Evolutionary conservation across 441 rosid genomes (phyloP).

Genomic region (Pelargonium australe): DNA sequence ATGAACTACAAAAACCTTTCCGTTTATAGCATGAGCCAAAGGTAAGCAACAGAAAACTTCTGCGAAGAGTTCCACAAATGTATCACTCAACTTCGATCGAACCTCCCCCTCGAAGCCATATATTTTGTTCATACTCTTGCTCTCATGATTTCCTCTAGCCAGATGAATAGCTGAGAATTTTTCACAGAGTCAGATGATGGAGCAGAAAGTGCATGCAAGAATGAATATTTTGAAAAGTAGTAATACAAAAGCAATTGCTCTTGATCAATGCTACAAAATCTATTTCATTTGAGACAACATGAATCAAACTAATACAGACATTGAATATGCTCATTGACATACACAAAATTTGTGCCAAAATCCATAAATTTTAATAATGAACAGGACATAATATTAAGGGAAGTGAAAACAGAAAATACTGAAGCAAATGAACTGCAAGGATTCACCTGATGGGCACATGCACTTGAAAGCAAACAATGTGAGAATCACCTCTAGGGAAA

Average conservation of each 20-base stretch:
- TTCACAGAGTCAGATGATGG: slow-evolving; percentile 3
- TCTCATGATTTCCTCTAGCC: slow-evolving; percentile 95
- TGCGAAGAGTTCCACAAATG: slow-evolving; percentile 91
- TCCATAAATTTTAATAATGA: not conserved
- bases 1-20: slow-evolving; percentile 81
- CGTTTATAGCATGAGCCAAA: slow-evolving; percentile 78
- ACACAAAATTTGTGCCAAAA: not conserved
- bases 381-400: not conserved
- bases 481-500: slow-evolving; percentile 90
- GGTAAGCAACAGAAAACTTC: slow-evolving; percentile 96
- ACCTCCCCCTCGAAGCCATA: slow-evolving; percentile 99
- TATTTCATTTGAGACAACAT: not conserved
- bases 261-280: not conserved
- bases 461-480: slow-evolving; percentile 92
- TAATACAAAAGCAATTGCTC: not conserved
- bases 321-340: not conserved
- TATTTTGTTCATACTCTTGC: slow-evolving; percentile 99
- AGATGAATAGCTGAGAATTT: slow-evolving; percentile 70
- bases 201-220: not conserved
- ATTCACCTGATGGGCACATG: slow-evolving; percentile 82
- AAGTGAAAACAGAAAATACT: not conserved
- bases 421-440: slow-evolving; percentile 4
- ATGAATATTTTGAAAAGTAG: not conserved
- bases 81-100: slow-evolving; percentile 83
- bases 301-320: not conserved